Evolutionary conservation across 129 eudicot species (phyloP), one percentile per base, ranked within the genome.

Genomic region (Logfia minima): DNA sequence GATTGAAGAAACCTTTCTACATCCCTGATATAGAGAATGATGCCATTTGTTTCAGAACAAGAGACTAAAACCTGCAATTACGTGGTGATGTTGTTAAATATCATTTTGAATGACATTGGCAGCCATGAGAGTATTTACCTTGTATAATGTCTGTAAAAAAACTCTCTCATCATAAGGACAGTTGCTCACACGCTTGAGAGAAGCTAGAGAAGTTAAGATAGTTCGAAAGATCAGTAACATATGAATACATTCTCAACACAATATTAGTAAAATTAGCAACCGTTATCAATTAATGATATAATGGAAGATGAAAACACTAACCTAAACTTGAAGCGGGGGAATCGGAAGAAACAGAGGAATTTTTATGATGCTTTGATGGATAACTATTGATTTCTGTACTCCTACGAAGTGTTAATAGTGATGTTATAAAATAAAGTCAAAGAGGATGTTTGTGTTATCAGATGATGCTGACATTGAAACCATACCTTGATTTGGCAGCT

Each of bases 21-120:
- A 72, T 90, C 97, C 77, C 90, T 88, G 79, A 93, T 81, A 77
- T 93, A 93, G 32, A 93, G 87, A 63, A 93, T 91, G 71, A 91
- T 77, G 67, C 93, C 79, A 56, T 86, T 83, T 66, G 82, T 87
- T 83, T 87, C 88, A 16, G 98, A 87, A 58, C 81, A 72, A n/a
- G 96, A 84, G 68, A 84, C 87, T 61, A 90, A 76, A 75, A 91
- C 93, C 97, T 93, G 96, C 82, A 79, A 51, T 26, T 61, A n/a
- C 17, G 53, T 31, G 34, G 18, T 69, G 41, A 66, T 28, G 39
- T 32, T 60, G 68, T 35, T 34, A 51, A n/a, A 24, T 34, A 68
- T 58, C 22, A 75, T 41, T 65, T 26, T 39, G 70, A 65, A 45
- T 8, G 63, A 52, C 10, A 28, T 71, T 29, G 5, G 35, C 4